Evolutionary conservation across 2,329 filamentous ascomycete genomes (phyloP).

Genomic region (Fusarium chlamydosporum): DNA sequence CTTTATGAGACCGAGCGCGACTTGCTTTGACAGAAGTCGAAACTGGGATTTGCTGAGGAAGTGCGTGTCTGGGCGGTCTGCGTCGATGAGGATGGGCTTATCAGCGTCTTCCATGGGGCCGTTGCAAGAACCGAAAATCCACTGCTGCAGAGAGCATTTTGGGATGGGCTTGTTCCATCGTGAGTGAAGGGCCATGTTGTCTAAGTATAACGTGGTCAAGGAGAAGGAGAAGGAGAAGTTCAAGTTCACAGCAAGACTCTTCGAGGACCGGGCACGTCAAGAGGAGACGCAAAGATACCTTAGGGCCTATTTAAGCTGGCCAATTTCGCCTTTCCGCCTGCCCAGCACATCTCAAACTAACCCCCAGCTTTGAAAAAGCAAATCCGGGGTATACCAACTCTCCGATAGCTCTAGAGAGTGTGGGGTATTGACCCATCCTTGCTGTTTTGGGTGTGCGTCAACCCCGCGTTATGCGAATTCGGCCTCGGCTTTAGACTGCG

Average conservation of each 20-base stretch:
- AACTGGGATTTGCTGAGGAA: slow-evolving; percentile 74
- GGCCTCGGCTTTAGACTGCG: slow-evolving; percentile 16
- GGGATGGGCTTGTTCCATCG: slow-evolving; percentile 62
- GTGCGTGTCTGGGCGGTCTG: slow-evolving; percentile 75
- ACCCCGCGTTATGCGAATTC: slow-evolving; percentile 28
- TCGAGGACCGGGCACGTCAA: not conserved
- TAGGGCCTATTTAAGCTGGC: slow-evolving; percentile 20
- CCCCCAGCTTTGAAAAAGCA: not conserved
- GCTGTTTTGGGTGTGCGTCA: slow-evolving; percentile 26
- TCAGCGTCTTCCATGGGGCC: slow-evolving; percentile 57
- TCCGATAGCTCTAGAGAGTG: slow-evolving; percentile 4
- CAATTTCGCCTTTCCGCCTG: not conserved
- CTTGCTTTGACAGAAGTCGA: slow-evolving; percentile 77
- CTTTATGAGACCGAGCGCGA: slow-evolving; percentile 76
- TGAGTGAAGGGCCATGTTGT: slow-evolving; percentile 61
- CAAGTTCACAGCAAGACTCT: not conserved
- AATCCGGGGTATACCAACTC: slow-evolving; percentile 26
- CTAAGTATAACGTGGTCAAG: not conserved
- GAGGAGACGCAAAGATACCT: not conserved
- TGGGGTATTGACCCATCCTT: slow-evolving; percentile 34
- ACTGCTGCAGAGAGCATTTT: slow-evolving; percentile 66
- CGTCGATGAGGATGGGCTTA: slow-evolving; percentile 70
- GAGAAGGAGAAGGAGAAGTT: not conserved
- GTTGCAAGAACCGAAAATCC: slow-evolving; percentile 66
- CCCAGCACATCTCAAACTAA: not conserved